A percentile compares a stretch with the other conserved stretches of the same genome.
phyloP scores from a whole-genome alignment of 73 alveolate species.

The Breviolum minutum region DNA sequence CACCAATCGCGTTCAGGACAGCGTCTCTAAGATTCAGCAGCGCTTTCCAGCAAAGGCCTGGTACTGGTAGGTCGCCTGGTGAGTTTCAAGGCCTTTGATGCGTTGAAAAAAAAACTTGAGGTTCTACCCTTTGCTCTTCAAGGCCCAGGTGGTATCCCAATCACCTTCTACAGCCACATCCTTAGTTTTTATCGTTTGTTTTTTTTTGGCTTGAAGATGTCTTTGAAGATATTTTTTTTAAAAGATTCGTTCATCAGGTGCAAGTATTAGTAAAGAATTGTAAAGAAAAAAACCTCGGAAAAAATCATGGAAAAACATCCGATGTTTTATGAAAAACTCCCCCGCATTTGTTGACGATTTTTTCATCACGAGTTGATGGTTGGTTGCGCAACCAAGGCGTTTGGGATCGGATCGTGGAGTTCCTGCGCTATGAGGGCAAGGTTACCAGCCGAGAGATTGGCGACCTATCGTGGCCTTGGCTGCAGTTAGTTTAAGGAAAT shows the following conservation, averaged over 20 bases:
- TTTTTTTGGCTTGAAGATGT: background rate
- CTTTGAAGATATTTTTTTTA: background rate
- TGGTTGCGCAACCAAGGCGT: no score
- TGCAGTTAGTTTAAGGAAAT: background rate
- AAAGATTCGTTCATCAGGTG: no score
- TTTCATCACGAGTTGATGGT: no score
- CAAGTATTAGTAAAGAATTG: background rate
- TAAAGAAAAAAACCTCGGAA: background rate
- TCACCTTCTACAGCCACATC: constrained; percentile 50
- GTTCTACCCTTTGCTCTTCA: constrained; percentile 79
- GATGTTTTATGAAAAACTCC: background rate
- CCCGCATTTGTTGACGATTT: background rate
- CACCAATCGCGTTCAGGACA: background rate
- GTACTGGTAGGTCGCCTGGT: background rate
- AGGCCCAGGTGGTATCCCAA: constrained; percentile 71
- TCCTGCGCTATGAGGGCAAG: constrained; percentile 93
- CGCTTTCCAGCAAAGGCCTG: constrained; percentile 89
- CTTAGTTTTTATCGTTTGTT: background rate
- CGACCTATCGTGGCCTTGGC: constrained; percentile 61
- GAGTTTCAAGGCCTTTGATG: background rate
- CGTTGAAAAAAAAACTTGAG: background rate
- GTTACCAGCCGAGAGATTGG: constrained; percentile 90
- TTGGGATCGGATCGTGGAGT: constrained; percentile 92
- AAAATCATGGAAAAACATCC: background rate
- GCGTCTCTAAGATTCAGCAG: constrained; percentile 89